These are phyloP conservation scores for Oryza nivara DNA, from an alignment of 176 grass and related monocot genomes.

Conservation along the genomic window DNA sequence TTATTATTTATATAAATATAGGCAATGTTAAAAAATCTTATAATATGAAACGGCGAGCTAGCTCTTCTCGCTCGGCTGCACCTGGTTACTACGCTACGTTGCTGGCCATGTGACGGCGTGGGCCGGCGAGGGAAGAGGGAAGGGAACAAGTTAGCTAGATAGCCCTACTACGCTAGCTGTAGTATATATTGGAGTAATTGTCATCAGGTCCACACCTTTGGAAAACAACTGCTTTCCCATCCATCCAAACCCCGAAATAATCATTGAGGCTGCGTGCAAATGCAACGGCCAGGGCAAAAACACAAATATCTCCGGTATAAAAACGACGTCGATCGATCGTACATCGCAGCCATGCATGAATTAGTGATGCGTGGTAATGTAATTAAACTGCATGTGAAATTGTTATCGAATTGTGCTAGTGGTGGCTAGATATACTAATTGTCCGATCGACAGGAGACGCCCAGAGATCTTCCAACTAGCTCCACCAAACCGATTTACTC, in stretches of 20 bases:
- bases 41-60: not conserved
- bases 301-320: not conserved
- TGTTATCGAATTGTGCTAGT: not conserved
- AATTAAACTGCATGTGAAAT: not conserved
- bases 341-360: not conserved
- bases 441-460: not conserved
- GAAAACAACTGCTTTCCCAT: constrained; percentile 43
- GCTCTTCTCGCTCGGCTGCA: not conserved
- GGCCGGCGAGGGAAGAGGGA: constrained; percentile 38
- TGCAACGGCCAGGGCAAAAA: not conserved
- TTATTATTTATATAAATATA: no score
- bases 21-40: no score
- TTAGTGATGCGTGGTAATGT: not conserved
- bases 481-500: no score
- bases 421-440: not conserved
- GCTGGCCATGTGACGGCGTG: constrained; percentile 56
- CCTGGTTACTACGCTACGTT: constrained; percentile 2
- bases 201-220: constrained; percentile 21
- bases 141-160: not conserved
- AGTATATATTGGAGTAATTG: constrained; percentile 30
- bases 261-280: constrained; percentile 27
- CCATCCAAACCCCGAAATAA: constrained; percentile 17
- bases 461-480: no score
- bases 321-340: not conserved
- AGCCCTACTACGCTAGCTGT: constrained; percentile 21